Conservation (phyloP, 164 flowering plant genomes). For the Macadamia tetraphylla region DNA sequence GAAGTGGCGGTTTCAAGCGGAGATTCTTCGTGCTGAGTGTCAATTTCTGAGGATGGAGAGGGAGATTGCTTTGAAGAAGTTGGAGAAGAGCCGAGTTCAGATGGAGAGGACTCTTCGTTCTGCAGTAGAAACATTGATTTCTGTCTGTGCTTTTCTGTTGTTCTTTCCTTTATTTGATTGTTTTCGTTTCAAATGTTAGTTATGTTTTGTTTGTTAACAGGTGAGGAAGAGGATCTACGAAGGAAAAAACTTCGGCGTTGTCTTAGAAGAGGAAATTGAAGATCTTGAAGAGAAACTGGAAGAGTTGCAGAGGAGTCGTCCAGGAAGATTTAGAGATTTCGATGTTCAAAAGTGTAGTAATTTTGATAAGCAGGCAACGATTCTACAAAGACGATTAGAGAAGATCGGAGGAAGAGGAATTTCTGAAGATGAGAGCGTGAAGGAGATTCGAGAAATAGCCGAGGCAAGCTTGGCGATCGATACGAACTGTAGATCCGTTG, state of each 20-base stretch:
- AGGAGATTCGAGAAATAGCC: conserved; percentile 48
- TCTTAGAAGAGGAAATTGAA: conserved; percentile 56
- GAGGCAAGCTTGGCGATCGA: conserved; percentile 40
- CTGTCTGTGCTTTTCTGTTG: conserved; percentile 33
- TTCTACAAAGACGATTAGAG: conserved; percentile 45
- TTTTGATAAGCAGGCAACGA: conserved; percentile 54
- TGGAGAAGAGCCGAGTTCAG: conserved; percentile 43
- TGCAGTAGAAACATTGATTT: conserved; percentile 48
- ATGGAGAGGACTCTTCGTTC: conserved; percentile 46
- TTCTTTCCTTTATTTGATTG: background rate
- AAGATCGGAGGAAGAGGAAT: conserved; percentile 29
- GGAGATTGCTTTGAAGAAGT: conserved; percentile 58
- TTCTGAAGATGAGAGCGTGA: conserved; percentile 29
- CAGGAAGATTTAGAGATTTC: conserved; percentile 14
- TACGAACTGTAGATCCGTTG: conserved; percentile 12
- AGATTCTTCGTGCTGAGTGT: conserved; percentile 85
- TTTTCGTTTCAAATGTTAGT: background rate
- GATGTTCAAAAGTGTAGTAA: conserved; percentile 34
- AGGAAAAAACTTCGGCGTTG: conserved; percentile 31
- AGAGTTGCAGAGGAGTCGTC: conserved; percentile 36
- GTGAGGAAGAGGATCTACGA: conserved; percentile 56
- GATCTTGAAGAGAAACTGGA: conserved; percentile 44
- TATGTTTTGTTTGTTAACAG: conserved; percentile 20
- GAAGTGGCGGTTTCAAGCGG: conserved; percentile 74
- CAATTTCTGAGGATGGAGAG: conserved; percentile 73